A percentile compares a stretch with the other conserved stretches of the same genome.
These are phyloP conservation scores for Oenanthe sinensis DNA, from an alignment of 129 eudicot species.

Conservation along the genomic window DNA sequence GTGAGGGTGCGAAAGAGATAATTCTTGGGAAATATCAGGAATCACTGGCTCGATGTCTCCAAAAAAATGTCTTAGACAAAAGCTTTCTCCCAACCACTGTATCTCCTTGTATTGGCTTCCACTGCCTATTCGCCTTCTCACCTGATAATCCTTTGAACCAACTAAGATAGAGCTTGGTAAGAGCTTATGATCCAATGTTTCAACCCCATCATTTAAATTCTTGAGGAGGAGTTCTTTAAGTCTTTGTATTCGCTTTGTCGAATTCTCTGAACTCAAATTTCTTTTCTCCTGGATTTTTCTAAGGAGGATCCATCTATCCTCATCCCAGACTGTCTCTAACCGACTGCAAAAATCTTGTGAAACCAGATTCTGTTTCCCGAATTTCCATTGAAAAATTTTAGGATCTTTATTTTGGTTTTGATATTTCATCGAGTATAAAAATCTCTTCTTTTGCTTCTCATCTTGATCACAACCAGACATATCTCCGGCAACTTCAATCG, in stretches of 20 bases:
- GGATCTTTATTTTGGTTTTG: constrained; percentile 42
- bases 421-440: constrained; percentile 39
- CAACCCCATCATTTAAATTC: constrained; percentile 22
- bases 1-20: constrained; percentile 50
- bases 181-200: constrained; percentile 18
- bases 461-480: constrained; percentile 40
- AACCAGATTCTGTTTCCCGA: constrained; percentile 39
- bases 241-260: constrained; percentile 21
- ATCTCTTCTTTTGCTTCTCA: constrained; percentile 37
- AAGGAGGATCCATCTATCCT: constrained; percentile 43
- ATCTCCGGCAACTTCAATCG: constrained; percentile 51
- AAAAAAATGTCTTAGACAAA: constrained; percentile 35
- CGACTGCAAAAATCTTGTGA: constrained; percentile 32
- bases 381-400: constrained; percentile 40
- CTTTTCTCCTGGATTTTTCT: constrained; percentile 31
- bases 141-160: constrained; percentile 43
- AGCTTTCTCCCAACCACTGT: constrained; percentile 58
- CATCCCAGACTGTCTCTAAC: constrained; percentile 34
- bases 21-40: constrained; percentile 25
- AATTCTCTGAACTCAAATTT: constrained; percentile 1
- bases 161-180: constrained; percentile 35
- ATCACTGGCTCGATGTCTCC: constrained; percentile 31
- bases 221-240: constrained; percentile 26
- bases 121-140: constrained; percentile 42
- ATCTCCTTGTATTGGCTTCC: constrained; percentile 58